Evolutionary conservation across 1,284 basidiomycete species (phyloP), one percentile per base, ranked within the genome.

Genomic region (Termitomyces sp.): DNA sequence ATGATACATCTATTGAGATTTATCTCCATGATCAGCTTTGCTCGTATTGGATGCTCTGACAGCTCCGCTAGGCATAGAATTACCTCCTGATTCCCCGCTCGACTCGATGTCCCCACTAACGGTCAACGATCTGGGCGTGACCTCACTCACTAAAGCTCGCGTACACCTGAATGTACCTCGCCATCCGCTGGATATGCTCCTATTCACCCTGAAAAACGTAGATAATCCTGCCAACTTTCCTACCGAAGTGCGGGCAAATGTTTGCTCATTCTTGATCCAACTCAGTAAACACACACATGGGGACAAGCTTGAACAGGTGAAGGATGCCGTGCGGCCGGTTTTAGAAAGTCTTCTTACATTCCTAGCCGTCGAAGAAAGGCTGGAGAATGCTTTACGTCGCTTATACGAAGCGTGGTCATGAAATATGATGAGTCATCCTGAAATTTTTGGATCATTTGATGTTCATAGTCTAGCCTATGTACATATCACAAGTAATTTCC

Each of bases 191-290:
- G 86, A 90, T 64, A 82, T 84, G 73, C 74, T 92, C 48, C 69
- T 80, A 45, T 73, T 73, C 47, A 79, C 84, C 44, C 70, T 92
- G 42, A 80, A 78, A 58, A 78, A 79, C 50, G 67, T 77, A 31
- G 77, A 81, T 53, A 77, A 75, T 61, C 77, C 78, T 12, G 72
- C 66, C 48, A 74, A 80, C 55, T 82, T 82, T 63, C 84, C 84
- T 17, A 70, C 80, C 17, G 89, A 91, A 70, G 77, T 92, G 51
- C 81, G 88, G 48, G 73, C 81, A 24, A 92, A 92, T 63, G 78
- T 82, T 21, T 90, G 89, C 63, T 80, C 83, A 5, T 74, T 92
- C 58, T 70, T 91, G 28, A 75, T 79, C 45, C 84, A 89, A 61
- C 64, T 90, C 21, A 78, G 77, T 48, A 79, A 78, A 59, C 75